These are phyloP conservation scores for Solanum gracilifrons DNA, from an alignment of 257 asterid genomes.

Conservation along the genomic window DNA sequence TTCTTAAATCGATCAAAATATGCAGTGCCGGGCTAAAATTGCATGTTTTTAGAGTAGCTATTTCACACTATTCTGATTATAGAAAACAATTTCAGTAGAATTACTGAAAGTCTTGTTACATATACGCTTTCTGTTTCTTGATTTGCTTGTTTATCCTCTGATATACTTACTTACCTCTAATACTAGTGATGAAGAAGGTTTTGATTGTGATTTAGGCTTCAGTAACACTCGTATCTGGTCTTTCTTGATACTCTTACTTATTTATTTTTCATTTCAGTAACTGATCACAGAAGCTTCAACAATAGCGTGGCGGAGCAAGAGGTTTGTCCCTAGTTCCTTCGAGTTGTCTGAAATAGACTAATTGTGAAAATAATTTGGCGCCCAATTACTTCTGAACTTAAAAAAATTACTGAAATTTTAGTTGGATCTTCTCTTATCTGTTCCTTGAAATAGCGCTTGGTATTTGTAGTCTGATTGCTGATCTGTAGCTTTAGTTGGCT, in stretches of 20 bases:
- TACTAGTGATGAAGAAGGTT: background rate
- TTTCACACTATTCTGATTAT: background rate
- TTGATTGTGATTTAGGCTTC: background rate
- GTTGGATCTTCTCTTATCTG: background rate
- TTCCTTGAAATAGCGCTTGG: background rate
- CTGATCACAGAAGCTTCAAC: conserved; percentile 75
- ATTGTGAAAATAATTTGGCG: background rate
- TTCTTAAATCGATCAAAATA: background rate
- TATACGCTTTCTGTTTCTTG: background rate
- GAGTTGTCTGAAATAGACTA: background rate
- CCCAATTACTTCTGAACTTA: background rate
- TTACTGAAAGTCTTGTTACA: background rate
- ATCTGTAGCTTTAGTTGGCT: background rate
- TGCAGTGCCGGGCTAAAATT: background rate
- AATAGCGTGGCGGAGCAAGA: conserved; percentile 71
- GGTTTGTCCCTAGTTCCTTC: conserved; percentile 25
- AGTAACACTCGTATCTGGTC: background rate
- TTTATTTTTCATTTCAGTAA: conserved; percentile 27
- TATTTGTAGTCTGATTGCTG: background rate
- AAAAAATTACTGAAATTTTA: background rate
- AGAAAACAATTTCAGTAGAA: background rate
- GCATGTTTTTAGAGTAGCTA: background rate
- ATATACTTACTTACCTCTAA: background rate
- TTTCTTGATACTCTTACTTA: background rate
- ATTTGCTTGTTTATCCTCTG: background rate